Base-by-base conservation (phyloP, 176 grass and related monocot genomes). In the Bonia amplexicaulis region DNA sequence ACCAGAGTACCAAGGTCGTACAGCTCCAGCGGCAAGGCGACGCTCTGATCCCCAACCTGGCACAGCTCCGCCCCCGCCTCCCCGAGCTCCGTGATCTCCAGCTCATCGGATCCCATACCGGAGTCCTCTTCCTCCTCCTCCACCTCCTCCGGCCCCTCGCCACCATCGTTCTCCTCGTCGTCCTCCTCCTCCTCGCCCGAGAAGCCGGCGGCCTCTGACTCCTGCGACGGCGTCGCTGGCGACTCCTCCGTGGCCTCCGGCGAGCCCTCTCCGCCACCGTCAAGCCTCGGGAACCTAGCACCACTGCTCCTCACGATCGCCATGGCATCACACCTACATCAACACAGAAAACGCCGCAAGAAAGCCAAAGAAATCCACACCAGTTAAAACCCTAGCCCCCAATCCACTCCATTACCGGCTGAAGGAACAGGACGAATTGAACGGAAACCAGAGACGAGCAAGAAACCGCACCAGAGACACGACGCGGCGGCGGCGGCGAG, bases 11-110 rank as follows among this genome's bases (percentile, higher is more conserved):
- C 7, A 14, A 98, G 88, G 69, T 93, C 87, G 7, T 74, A 93
- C 41, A 98, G 89, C 20, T 92, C 91, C 6, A 85, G 81, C 29
- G 86, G 96, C 33, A 95, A 33, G 2, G 88, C 85, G 0, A 92
- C 66, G 41, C 83, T 93, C 93, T 95, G 87, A 78, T 92, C 82
- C 73, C 87, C 86, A 2, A 95, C 91, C 73, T 98, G 96, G 77
- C 85, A 93, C 73, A 93, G 73, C 86, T 93, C 87, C 0, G 89
- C 59, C 9, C 87, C 87, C 0, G 93, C 66, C 60, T 95, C 89
- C 0, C 91, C 87, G 0, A 89, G 89, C 72, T 87, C 89, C 22
- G 87, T 78, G 41, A 84, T 27, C 7, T 92, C 93, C 23, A 93
- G 60, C 58, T 95, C 91, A 27, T 95, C 96, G 0, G 91, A 88